These are phyloP conservation scores for Calocybe cyanea DNA, from an alignment of 768 basidiomycete genomes.

Conservation along the genomic window DNA sequence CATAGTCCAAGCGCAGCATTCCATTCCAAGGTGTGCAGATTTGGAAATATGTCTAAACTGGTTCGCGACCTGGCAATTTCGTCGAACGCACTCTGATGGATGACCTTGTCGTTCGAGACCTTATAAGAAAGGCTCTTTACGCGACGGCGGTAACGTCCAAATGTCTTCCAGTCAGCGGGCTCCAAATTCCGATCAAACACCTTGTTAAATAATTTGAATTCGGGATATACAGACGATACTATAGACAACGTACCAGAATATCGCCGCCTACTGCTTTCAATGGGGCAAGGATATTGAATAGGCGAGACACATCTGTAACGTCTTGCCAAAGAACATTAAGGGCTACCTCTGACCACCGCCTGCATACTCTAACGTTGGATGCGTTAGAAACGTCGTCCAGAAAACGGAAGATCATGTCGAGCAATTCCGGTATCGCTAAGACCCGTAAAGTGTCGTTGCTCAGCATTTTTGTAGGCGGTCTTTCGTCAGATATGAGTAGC, in stretches of 20 bases:
- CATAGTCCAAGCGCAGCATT: slow-evolving; percentile 24
- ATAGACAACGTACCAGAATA: slow-evolving; percentile 21
- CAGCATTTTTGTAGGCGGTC: background rate
- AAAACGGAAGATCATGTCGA: slow-evolving; percentile 52
- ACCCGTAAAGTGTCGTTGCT: slow-evolving; percentile 29
- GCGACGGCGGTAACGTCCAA: slow-evolving; percentile 50
- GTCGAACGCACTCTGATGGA: slow-evolving; percentile 42
- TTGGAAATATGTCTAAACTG: slow-evolving; percentile 50
- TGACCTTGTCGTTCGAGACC: slow-evolving; percentile 14
- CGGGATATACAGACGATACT: background rate
- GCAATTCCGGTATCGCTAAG: slow-evolving; percentile 53
- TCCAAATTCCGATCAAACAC: slow-evolving; percentile 38
- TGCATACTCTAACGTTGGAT: slow-evolving; percentile 51
- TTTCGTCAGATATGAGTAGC: background rate
- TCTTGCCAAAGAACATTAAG: slow-evolving; percentile 58
- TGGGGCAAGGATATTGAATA: slow-evolving; percentile 50
- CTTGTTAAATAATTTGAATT: slow-evolving; percentile 25
- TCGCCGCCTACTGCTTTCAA: slow-evolving; percentile 21
- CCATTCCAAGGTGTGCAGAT: slow-evolving; percentile 51
- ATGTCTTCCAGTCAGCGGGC: slow-evolving; percentile 50
- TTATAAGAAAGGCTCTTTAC: slow-evolving; percentile 36
- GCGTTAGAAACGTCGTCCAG: slow-evolving; percentile 38
- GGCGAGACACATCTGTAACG: slow-evolving; percentile 38
- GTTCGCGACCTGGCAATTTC: slow-evolving; percentile 55
- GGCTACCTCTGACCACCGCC: slow-evolving; percentile 53